Evolutionary conservation across 129 eudicot species (phyloP).

Genomic region (Pulicaria dysenterica): DNA sequence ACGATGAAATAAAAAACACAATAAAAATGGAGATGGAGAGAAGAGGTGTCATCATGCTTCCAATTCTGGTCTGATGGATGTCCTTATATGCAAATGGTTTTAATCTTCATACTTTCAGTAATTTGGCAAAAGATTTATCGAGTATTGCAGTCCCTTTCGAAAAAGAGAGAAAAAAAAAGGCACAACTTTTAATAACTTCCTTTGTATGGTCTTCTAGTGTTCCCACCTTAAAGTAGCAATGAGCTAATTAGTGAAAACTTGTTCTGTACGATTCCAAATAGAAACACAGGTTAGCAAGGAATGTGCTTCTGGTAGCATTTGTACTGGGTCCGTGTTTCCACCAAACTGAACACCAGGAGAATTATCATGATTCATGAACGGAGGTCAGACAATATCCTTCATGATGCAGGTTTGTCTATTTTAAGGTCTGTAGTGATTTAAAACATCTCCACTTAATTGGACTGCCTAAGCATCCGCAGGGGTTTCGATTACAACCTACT

Average conservation of each 20-base stretch:
- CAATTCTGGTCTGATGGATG: neutral
- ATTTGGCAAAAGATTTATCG: neutral
- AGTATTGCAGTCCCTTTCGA: neutral
- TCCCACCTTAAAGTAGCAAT: neutral
- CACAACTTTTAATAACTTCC: neutral
- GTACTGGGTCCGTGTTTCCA: neutral
- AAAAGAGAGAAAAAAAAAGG: neutral
- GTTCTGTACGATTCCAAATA: no score
- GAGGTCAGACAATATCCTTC: neutral
- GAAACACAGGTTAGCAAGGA: neutral
- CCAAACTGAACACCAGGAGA: neutral
- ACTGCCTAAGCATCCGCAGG: neutral
- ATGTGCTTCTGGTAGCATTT: neutral
- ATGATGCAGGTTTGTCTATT: constrained; percentile 1
- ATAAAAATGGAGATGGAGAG: no score
- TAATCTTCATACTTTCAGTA: neutral
- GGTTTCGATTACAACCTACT: neutral
- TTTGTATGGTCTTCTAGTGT: neutral
- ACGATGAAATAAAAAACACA: neutral
- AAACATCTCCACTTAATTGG: neutral
- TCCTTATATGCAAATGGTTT: neutral
- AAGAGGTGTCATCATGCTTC: neutral
- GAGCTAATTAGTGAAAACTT: neutral
- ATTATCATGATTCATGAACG: neutral
- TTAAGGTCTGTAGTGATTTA: neutral